Percentiles rank a stretch among this genome's conserved stretches.
These are phyloP conservation scores for Penicillium glabrum DNA, from an alignment of 2,329 filamentous ascomycete genomes.

Conservation along the genomic window DNA sequence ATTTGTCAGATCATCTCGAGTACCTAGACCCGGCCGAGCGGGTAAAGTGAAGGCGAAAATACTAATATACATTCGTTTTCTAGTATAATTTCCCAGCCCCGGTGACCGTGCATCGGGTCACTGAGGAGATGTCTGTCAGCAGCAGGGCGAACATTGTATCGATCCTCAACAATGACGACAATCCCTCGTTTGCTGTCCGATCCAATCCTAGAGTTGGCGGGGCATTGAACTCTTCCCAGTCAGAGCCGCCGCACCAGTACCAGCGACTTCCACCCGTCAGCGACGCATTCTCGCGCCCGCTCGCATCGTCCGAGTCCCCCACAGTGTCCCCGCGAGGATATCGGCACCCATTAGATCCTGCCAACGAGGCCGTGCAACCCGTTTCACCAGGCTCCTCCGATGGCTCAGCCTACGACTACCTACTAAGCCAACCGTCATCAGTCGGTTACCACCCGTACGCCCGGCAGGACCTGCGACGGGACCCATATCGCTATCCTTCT, in stretches of 20 bases:
- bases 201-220: conserved; percentile 26
- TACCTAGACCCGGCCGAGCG: conserved; percentile 1
- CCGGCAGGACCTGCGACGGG: conserved; percentile 26
- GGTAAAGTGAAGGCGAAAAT: background rate
- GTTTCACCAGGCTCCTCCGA: conserved; percentile 35
- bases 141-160: conserved; percentile 40
- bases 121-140: conserved; percentile 30
- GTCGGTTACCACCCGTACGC: conserved; percentile 27
- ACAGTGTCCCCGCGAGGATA: conserved; percentile 25
- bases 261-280: conserved; percentile 14
- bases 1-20: conserved; percentile 8
- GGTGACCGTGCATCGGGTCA: conserved; percentile 14
- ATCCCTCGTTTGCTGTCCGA: conserved; percentile 47
- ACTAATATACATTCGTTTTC: conserved; percentile 13
- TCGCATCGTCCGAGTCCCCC: conserved; percentile 27
- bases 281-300: conserved; percentile 18
- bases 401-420: conserved; percentile 33
- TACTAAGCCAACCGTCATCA: conserved; percentile 20
- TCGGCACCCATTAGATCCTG: conserved; percentile 24
- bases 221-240: conserved; percentile 21
- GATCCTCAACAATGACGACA: conserved; percentile 50
- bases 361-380: conserved; percentile 26
- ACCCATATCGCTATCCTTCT: conserved; percentile 18
- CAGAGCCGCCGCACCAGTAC: conserved; percentile 8
- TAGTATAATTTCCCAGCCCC: conserved; percentile 21